Percentiles rank a stretch among this genome's conserved stretches.
phyloP scores from a whole-genome alignment of 2,329 filamentous ascomycete species.

The Xylaria sp. region DNA sequence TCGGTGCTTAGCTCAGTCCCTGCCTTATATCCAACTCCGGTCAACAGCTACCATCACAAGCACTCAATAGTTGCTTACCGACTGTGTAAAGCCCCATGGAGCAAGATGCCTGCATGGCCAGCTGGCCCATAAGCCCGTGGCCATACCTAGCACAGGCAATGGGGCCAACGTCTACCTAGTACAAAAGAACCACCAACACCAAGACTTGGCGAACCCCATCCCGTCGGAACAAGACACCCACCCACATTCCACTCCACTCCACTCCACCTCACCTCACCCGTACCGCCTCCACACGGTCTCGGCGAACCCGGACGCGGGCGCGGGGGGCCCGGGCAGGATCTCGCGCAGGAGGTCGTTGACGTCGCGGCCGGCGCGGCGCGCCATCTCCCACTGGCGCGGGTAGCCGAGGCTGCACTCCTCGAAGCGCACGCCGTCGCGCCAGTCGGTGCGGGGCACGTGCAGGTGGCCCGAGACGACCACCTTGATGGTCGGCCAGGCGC shows the following conservation, averaged over 20 bases:
- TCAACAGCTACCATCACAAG: too few species aligned
- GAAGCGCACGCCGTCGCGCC: constrained; percentile 42
- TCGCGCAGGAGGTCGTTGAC: constrained; percentile 42
- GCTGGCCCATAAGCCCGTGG: background rate
- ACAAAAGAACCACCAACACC: too few species aligned
- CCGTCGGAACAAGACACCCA: background rate
- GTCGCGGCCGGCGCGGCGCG: constrained; percentile 32
- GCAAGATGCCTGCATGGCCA: background rate
- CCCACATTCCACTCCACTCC: too few species aligned
- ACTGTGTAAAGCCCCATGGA: too few species aligned
- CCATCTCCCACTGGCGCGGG: constrained; percentile 41
- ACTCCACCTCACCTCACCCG: constrained; percentile 21
- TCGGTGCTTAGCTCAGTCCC: too few species aligned
- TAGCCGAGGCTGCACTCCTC: constrained; percentile 44
- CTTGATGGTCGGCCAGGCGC: constrained; percentile 39
- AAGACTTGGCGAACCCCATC: background rate
- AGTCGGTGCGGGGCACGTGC: constrained; percentile 44
- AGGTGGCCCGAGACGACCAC: constrained; percentile 43
- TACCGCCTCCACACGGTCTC: constrained; percentile 32
- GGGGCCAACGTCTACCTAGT: too few species aligned
- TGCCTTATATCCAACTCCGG: too few species aligned
- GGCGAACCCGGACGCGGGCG: constrained; percentile 23
- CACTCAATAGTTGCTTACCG: too few species aligned
- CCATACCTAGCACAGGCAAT: too few species aligned
- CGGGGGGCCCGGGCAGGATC: constrained; percentile 37